Percentiles rank a stretch among this genome's conserved stretches.
Conservation (phyloP, 805 yeast genomes). For the Cyberlindnera galapagoensis region DNA sequence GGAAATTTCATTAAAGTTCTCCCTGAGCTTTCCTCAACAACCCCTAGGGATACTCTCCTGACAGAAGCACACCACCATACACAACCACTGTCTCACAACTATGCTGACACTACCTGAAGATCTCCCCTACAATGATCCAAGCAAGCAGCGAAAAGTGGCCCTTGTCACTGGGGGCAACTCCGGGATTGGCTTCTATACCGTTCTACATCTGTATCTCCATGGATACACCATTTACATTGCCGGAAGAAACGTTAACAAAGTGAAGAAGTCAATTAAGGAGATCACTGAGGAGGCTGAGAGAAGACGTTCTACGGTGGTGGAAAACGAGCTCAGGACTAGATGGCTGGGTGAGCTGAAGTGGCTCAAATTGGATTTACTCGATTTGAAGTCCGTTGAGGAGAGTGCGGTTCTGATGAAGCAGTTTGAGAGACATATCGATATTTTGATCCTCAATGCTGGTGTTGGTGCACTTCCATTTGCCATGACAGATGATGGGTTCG, state of each 20-base stretch:
- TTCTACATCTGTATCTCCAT: constrained; percentile 68
- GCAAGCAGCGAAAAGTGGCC: constrained; percentile 50
- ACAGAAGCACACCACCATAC: too few relatives aligned
- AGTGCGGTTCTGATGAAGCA: constrained; percentile 42
- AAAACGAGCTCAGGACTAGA: constrained; percentile 14
- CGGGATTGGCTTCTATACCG: constrained; percentile 77
- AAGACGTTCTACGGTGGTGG: constrained; percentile 11
- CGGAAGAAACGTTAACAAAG: constrained; percentile 56
- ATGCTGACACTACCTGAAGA: constrained; percentile 35
- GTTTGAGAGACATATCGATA: constrained; percentile 45
- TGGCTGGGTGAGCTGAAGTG: constrained; percentile 45
- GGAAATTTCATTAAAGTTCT: too few relatives aligned
- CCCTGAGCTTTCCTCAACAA: too few relatives aligned
- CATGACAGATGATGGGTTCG: constrained; percentile 63
- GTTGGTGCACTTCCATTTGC: constrained; percentile 70
- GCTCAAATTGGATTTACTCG: constrained; percentile 46
- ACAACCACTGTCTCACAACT: too few relatives aligned
- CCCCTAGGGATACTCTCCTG: too few relatives aligned
- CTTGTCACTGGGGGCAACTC: constrained; percentile 77
- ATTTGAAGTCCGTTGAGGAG: constrained; percentile 36
- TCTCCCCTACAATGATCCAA: constrained; percentile 59
- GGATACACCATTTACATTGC: constrained; percentile 73
- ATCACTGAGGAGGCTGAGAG: constrained; percentile 46
- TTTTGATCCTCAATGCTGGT: constrained; percentile 75
- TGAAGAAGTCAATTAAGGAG: constrained; percentile 49